Evolutionary conservation across 495 filamentous ascomycete species (phyloP), one percentile per base, ranked within the genome.

Genomic region (Entonaema liquescens): DNA sequence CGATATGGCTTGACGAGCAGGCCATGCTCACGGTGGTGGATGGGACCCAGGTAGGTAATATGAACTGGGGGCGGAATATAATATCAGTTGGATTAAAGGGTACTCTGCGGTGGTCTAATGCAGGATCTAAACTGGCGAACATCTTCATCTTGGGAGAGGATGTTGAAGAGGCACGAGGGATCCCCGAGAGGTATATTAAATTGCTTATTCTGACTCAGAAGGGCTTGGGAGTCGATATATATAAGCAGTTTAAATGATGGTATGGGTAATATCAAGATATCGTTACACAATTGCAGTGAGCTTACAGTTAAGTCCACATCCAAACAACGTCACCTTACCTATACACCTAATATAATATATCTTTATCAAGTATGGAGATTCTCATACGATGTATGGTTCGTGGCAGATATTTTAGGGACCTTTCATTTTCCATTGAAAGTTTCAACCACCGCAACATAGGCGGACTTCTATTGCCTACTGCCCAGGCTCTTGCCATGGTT

Each of bases 161-260:
- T 5, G 38, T 1, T n/a, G 5, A 8, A 40, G 15, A 17, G 38
- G 38, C 7, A 7, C 17, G 6, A 40, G n/a, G 17, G n/a, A 23
- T 23, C 8, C n/a, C 8, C 8, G 8, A 44, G 17, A 19, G 17
- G 17, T 47, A 21, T 9, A 4, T 23, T 23, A 1, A 7, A 5
- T 15, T 5, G 17, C 42, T 47, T 23, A 40, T 6, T 17, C 15
- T 0, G 11, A 5, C 15, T 2, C 2, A 40, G 38, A 17, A 17
- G 5, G 6, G 0, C 5, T 17, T 7, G 5, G 0, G 5, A 8
- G 15, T n/a, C n/a, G n/a, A n/a, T n/a, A n/a, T n/a, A n/a, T n/a
- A n/a, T n/a, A n/a, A n/a, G n/a, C 17, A 17, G 38, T 12, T 17
- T 5, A 40, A 31, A 31, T 17, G 38, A 40, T 17, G 38, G 8